These are phyloP conservation scores for Monascus purpureus DNA, from an alignment of 495 filamentous ascomycete species.

Conservation along the genomic window DNA sequence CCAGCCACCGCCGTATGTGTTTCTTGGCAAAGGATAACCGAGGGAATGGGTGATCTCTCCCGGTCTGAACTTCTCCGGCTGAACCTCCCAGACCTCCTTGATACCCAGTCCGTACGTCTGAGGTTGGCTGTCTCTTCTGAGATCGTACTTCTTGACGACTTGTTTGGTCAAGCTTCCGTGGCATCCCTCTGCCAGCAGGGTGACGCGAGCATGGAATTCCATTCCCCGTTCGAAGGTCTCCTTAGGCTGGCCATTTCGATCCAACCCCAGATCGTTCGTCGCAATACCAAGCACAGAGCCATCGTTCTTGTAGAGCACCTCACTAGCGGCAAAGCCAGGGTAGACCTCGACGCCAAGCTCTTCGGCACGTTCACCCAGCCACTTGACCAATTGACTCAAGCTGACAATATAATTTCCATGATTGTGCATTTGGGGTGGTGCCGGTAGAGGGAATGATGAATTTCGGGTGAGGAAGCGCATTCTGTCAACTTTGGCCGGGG, in stretches of 20 bases:
- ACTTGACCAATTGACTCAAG: conserved; percentile 85
- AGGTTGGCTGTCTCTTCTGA: conserved; percentile 74
- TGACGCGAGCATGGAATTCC: conserved; percentile 93
- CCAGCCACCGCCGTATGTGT: conserved; percentile 94
- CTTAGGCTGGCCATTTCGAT: conserved; percentile 70
- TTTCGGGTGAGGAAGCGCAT: conserved; percentile 94
- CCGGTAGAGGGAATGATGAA: conserved; percentile 61
- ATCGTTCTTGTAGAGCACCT: conserved; percentile 76
- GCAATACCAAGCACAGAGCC: conserved; percentile 89
- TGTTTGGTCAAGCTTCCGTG: conserved; percentile 95
- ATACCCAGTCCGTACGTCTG: conserved; percentile 92
- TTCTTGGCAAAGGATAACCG: conserved; percentile 77
- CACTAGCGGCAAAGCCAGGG: conserved; percentile 86
- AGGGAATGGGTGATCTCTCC: conserved; percentile 82
- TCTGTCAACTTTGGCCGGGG: conserved; percentile 66
- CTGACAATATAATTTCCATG: conserved; percentile 96
- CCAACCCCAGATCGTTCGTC: conserved; percentile 86
- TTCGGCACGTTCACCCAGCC: conserved; percentile 89
- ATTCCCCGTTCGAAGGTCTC: conserved; percentile 90
- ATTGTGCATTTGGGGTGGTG: conserved; percentile 96
- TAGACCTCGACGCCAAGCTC: conserved; percentile 98
- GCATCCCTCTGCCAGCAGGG: conserved; percentile 90
- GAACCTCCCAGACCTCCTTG: conserved; percentile 96
- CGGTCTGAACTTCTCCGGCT: conserved; percentile 80
- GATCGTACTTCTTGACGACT: conserved; percentile 86